Evolutionary conservation across 352 stramenopile genomes (phyloP), one percentile per base, ranked within the genome.

Genomic region (Halophytophthora batemanensis): DNA sequence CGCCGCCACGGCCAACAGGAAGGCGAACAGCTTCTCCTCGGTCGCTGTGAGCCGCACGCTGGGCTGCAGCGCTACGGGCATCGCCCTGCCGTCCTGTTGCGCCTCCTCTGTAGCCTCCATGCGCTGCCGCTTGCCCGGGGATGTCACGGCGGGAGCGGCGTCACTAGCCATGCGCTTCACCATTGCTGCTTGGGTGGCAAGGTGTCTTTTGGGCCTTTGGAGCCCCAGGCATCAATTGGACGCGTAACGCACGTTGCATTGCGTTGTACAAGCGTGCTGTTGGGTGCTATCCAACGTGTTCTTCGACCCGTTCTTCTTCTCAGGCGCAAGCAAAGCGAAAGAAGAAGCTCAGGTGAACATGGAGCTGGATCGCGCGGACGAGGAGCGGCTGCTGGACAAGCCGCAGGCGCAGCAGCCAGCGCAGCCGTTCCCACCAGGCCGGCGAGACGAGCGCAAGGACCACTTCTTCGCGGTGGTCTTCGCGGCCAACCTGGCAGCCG

Each of bases 381-480:
- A 78, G 49, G 66, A 89, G 56, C 31, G 68, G 59, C 57, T 89
- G 50, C 64, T 89, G 43, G 71, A 76, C 41, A 87, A 89, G 65
- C 59, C 66, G 41, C 71, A n/a, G n/a, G n/a, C n/a, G n/a, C n/a
- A n/a, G n/a, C n/a, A n/a, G n/a, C n/a, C n/a, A n/a, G n/a, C 64
- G 28, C 69, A 69, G 53, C 58, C 62, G 36, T 31, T 60, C 3
- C 41, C 54, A 21, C 38, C 43, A 3, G 59, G 46, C 12, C 59
- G 69, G 19, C 70, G 74, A 44, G 63, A 75, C 25, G 77, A 89
- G 38, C 64, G 67, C 52, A 86, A 87, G 45, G 80, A 93, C 61
- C 68, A 61, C 13, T 46, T 81, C 34, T 90, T 90, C 45, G 80
- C 80, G 1, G 48, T 86, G 25, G 58, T 66, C 7, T 93, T 93